Evolutionary conservation across 2,329 filamentous ascomycete genomes (phyloP), one percentile per base, ranked within the genome.

Genomic region (Diaporthe eres): DNA sequence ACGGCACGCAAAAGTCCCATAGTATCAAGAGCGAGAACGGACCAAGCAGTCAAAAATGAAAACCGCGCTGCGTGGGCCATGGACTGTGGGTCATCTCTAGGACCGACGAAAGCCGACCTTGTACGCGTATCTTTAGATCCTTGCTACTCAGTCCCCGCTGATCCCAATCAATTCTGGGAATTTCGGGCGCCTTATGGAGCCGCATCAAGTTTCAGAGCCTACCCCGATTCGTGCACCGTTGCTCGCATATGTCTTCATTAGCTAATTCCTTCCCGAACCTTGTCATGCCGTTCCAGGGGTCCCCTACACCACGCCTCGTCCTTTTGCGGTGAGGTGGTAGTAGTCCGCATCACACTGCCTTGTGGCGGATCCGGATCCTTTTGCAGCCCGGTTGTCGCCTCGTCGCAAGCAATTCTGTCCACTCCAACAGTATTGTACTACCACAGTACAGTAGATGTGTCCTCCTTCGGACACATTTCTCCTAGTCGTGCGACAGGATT

Each of bases 161-260:
- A 68, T 68, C 65, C 31, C 13, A 68, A 68, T 68, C 47, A 53
- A n/a, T 68, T 19, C 19, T 68, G 19, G 47, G 47, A 53, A n/a
- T 68, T 19, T n/a, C 53, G 19, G 47, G 47, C 17, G 22, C 22
- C 31, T 31, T 25, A 28, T 68, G 65, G 65, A 68, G 47, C 65
- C 65, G 65, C 65, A 53, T 39, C 65, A 53, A 4, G 65, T 53
- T 68, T 53, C 47, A 68, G 65, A 68, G 34, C 65, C 31, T 28
- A 12, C 44, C 47, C 47, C 65, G 65, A 68, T 68, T 68, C 65
- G 65, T 68, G 63, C 63, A 53, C 47, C 22, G 37, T 17, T 37
- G 63, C 31, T 53, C 44, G 22, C 31, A 53, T 68, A 13, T 31
- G 44, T 37, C 44, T 39, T 68, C 47, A 68, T 53, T 68, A 53